A percentile compares a stretch with the other conserved stretches of the same genome.
phyloP scores from a whole-genome alignment of 768 basidiomycete species.

The Collybia sp. region DNA sequence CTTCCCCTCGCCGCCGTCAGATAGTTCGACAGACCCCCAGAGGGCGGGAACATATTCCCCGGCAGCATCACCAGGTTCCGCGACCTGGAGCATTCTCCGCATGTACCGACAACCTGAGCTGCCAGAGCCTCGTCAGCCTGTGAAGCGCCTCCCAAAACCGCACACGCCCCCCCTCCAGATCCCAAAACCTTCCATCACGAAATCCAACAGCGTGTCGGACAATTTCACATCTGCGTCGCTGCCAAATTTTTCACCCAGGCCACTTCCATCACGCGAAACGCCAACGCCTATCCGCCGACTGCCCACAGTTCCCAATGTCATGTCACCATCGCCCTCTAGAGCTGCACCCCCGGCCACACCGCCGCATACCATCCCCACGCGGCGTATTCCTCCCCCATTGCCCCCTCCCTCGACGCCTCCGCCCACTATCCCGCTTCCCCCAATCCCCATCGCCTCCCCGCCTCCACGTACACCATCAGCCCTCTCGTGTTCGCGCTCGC shows the following conservation, averaged over 20 bases:
- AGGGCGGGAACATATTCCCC: too few species aligned
- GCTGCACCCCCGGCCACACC: not conserved
- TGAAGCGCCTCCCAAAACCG: slow-evolving; percentile 8
- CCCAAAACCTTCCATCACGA: too few species aligned
- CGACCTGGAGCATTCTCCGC: slow-evolving; percentile 19
- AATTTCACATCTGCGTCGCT: not conserved
- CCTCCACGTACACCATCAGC: slow-evolving; percentile 6
- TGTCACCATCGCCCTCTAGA: not conserved
- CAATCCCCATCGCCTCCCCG: slow-evolving; percentile 3
- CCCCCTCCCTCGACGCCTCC: not conserved
- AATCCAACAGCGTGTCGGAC: too few species aligned
- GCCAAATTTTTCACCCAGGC: not conserved
- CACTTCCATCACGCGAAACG: not conserved
- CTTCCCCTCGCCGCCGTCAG: slow-evolving; percentile 6
- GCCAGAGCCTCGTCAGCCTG: slow-evolving; percentile 3
- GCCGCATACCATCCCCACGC: not conserved
- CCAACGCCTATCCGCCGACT: slow-evolving; percentile 9
- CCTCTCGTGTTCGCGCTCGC: slow-evolving; percentile 5
- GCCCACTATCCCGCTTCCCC: slow-evolving; percentile 3
- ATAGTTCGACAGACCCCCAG: slow-evolving; percentile 3
- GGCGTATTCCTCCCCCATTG: too few species aligned
- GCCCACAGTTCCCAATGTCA: slow-evolving; percentile 10
- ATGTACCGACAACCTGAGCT: slow-evolving; percentile 11
- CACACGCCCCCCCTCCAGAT: slow-evolving; percentile 3
- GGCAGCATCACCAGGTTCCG: slow-evolving; percentile 9